Percentiles rank a stretch among this genome's conserved stretches.
phyloP scores from a whole-genome alignment of 2,329 filamentous ascomycete genomes.

The Tolypocladium album region DNA sequence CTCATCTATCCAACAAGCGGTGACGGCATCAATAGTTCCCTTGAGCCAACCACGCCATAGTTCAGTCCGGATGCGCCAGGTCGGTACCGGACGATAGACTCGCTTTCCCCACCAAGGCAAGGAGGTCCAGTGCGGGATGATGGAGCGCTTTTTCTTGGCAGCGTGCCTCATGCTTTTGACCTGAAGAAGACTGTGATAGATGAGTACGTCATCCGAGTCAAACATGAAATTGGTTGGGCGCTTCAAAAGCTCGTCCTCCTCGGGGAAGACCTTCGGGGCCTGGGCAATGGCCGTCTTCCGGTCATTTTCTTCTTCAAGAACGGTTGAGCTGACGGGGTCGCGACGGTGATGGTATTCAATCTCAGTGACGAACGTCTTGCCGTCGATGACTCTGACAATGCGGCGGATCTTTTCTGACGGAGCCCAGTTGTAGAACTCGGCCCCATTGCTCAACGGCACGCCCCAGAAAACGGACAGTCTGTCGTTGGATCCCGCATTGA shows the following conservation, averaged over 20 bases:
- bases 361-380: conserved; percentile 17
- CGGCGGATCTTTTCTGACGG: conserved; percentile 23
- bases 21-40: conserved; percentile 33
- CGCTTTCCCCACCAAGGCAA: conserved; percentile 13
- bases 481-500: conserved; percentile 9
- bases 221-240: conserved; percentile 19
- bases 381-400: conserved; percentile 16
- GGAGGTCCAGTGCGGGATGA: conserved; percentile 13
- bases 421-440: conserved; percentile 19
- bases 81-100: conserved; percentile 26
- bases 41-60: conserved; percentile 40
- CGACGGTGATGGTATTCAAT: conserved; percentile 23
- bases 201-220: conserved; percentile 22
- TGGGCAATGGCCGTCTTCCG: conserved; percentile 10
- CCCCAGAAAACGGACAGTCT: conserved; percentile 25
- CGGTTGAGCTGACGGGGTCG: conserved; percentile 22
- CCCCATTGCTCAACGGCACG: conserved; percentile 13
- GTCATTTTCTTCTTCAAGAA: conserved; percentile 12
- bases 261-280: conserved; percentile 14
- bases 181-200: conserved; percentile 18
- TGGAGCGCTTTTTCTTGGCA: conserved; percentile 8
- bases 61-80: conserved; percentile 34
- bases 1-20: conserved; percentile 39
- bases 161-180: conserved; percentile 13
- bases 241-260: conserved; percentile 16